Percentiles rank a stretch among this genome's conserved stretches.
These are phyloP conservation scores for Dendrobium chrysotoxum DNA, from an alignment of 106 monocot genomes.

Conservation along the genomic window DNA sequence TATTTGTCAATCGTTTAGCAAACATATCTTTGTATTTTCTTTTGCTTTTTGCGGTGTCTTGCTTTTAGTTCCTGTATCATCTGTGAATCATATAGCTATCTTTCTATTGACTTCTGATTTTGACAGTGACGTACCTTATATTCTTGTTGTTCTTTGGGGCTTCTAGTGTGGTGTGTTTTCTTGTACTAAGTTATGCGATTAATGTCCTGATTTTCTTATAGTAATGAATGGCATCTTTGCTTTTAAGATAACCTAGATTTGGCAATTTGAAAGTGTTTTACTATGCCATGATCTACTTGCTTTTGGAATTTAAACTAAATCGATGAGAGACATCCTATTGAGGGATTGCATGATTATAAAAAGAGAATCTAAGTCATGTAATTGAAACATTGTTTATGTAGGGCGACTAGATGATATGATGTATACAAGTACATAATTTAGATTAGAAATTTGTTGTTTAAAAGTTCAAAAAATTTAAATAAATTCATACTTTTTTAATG, in stretches of 20 bases:
- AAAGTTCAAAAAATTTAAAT: too few relatives aligned
- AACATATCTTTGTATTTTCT: neutral
- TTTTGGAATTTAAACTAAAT: neutral
- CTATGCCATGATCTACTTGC: neutral
- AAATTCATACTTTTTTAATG: too few relatives aligned
- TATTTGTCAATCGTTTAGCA: neutral
- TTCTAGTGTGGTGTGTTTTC: neutral
- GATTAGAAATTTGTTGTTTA: neutral
- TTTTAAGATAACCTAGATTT: neutral
- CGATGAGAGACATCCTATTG: neutral
- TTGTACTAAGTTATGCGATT: neutral
- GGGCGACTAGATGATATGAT: neutral
- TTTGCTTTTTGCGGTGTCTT: neutral
- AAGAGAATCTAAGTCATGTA: neutral
- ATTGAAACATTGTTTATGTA: neutral
- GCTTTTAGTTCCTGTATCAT: neutral
- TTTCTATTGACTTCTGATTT: too few relatives aligned
- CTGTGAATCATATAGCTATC: too few relatives aligned
- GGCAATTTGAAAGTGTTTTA: neutral
- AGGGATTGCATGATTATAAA: neutral
- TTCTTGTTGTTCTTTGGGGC: neutral
- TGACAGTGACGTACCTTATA: too few relatives aligned
- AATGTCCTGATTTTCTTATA: neutral
- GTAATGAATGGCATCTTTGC: neutral
- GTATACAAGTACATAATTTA: neutral